Evolutionary conservation across 2,329 filamentous ascomycete genomes (phyloP).

Genomic region (Aspergillus pseudoterreus): DNA sequence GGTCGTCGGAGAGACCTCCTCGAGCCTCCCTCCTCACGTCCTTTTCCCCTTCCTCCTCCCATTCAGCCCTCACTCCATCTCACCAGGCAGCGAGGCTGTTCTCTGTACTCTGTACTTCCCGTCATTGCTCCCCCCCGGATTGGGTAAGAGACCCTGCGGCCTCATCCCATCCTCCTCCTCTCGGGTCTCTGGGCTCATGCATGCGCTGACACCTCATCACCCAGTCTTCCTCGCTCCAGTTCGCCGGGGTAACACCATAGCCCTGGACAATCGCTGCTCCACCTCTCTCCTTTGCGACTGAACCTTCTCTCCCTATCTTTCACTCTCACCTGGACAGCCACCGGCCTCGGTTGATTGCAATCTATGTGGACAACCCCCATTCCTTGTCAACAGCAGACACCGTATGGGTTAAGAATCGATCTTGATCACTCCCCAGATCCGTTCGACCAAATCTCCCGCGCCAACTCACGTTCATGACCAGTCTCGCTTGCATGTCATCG

Average conservation of each 20-base stretch:
- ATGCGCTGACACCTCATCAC: neutral
- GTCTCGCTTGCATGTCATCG: conserved; percentile 9
- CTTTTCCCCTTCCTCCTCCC: no score
- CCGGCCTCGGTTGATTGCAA: neutral
- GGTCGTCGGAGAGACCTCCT: no score
- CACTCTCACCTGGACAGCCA: neutral
- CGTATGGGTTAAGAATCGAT: neutral
- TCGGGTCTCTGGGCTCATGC: neutral
- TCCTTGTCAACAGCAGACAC: neutral
- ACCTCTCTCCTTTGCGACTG: no score
- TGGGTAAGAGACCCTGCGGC: neutral
- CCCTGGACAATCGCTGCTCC: neutral
- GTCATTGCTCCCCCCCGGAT: no score
- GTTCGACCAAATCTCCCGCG: neutral
- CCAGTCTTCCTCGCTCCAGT: neutral
- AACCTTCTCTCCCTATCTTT: neutral
- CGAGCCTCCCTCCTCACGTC: no score
- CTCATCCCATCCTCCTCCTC: neutral
- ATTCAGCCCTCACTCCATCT: no score
- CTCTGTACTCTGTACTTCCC: no score
- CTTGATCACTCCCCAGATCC: neutral
- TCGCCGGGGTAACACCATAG: neutral
- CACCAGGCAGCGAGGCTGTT: no score
- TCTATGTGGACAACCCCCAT: neutral
- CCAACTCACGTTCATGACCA: neutral